Percentiles rank a stretch among this genome's conserved stretches.
Conservation (phyloP, 805 yeast genomes). For the Pichia nakasei region DNA sequence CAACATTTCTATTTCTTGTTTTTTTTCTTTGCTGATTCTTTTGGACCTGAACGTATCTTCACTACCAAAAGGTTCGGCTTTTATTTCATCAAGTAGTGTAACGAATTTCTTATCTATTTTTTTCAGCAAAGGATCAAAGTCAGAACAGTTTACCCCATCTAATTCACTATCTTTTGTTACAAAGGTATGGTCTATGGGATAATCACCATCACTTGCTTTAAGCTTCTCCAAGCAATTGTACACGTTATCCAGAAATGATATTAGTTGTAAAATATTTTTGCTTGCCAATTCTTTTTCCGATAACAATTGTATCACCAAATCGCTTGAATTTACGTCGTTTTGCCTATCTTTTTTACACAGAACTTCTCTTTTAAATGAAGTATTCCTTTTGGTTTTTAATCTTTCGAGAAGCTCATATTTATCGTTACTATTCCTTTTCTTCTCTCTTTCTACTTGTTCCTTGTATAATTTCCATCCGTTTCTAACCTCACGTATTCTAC, state of each 20-base stretch:
- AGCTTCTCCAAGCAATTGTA: constrained; percentile 12
- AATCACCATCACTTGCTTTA: constrained; percentile 10
- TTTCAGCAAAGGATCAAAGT: constrained; percentile 12
- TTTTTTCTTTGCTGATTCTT: constrained; percentile 9
- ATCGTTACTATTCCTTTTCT: constrained; percentile 6
- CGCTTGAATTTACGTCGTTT: not conserved
- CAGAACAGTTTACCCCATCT: constrained; percentile 9
- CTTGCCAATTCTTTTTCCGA: constrained; percentile 10
- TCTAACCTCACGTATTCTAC: constrained; percentile 7
- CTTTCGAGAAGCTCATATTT: not conserved
- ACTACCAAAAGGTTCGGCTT: constrained; percentile 10
- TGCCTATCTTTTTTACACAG: not conserved
- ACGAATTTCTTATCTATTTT: constrained; percentile 14
- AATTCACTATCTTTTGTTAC: constrained; percentile 9
- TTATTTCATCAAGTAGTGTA: constrained; percentile 14
- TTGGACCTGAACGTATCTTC: constrained; percentile 24
- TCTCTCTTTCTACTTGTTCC: constrained; percentile 15
- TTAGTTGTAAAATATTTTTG: constrained; percentile 4
- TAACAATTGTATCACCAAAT: not conserved
- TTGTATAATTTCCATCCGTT: constrained; percentile 16
- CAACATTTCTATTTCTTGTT: constrained; percentile 15
- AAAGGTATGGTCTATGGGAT: constrained; percentile 9
- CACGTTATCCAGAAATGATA: constrained; percentile 1
- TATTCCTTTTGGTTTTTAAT: not conserved
- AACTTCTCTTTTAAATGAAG: not conserved